These are phyloP conservation scores for Haematococcus sp. DNA, from an alignment of 139 green algal genomes.

Conservation along the genomic window DNA sequence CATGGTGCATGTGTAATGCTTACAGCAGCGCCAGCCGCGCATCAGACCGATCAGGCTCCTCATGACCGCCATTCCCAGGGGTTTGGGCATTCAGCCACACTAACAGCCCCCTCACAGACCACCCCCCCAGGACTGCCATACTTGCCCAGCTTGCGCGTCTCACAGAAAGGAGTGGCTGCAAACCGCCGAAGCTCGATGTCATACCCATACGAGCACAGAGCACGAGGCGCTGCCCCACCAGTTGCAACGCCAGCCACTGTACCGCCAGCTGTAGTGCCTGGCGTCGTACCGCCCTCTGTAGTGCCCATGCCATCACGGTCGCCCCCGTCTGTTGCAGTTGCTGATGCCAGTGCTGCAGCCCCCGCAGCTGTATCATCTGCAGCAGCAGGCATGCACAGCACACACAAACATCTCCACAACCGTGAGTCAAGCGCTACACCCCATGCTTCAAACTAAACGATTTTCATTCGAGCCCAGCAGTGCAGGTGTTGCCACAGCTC, in stretches of 20 bases:
- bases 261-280: background rate
- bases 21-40: too few relatives aligned
- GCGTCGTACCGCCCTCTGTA: background rate
- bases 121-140: slow-evolving; percentile 37
- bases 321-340: too few relatives aligned
- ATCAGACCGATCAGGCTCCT: too few relatives aligned
- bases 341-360: background rate
- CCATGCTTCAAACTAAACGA: too few relatives aligned
- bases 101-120: slow-evolving; percentile 24
- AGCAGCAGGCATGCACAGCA: too few relatives aligned
- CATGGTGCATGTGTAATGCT: too few relatives aligned
- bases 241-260: background rate
- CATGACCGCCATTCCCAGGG: slow-evolving; percentile 15
- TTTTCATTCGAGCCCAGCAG: too few relatives aligned
- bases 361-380: background rate
- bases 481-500: too few relatives aligned
- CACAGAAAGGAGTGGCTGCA: slow-evolving; percentile 9
- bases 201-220: slow-evolving; percentile 2
- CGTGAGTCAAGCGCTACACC: too few relatives aligned
- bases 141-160: slow-evolving; percentile 16
- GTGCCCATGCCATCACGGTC: background rate
- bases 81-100: slow-evolving; percentile 30
- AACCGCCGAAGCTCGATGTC: background rate
- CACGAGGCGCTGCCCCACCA: background rate
- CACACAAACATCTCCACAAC: background rate